These are phyloP conservation scores for Acanthamoeba healyi DNA, from an alignment of 208 protist species.

Conservation along the genomic window DNA sequence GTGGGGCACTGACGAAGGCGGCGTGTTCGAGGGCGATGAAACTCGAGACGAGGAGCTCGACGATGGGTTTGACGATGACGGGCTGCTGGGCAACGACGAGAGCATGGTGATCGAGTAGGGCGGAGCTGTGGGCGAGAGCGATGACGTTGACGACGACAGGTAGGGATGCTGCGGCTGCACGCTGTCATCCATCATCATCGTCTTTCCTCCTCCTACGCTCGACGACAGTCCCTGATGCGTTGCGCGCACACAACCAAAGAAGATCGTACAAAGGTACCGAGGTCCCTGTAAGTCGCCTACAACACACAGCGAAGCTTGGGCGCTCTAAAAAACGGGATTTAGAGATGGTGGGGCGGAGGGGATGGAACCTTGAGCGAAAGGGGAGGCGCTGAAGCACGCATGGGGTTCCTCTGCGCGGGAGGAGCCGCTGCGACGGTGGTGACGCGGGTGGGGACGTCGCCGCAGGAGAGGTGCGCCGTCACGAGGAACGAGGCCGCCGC, in stretches of 20 bases:
- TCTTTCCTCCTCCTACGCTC: background rate
- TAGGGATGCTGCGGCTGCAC: constrained; percentile 50
- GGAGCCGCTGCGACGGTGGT: background rate
- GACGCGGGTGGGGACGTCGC: background rate
- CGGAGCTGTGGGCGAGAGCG: background rate
- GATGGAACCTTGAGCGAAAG: constrained; percentile 29
- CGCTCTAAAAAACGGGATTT: background rate
- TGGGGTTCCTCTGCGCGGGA: background rate
- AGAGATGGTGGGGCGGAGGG: background rate
- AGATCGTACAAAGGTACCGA: background rate
- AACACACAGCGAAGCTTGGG: no score
- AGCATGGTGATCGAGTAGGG: background rate
- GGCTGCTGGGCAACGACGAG: background rate
- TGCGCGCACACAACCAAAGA: background rate
- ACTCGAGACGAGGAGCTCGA: background rate
- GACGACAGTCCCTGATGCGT: background rate
- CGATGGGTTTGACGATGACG: constrained; percentile 4
- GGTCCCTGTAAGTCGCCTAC: no score
- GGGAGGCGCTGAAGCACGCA: constrained; percentile 10
- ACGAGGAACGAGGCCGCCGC: constrained; percentile 35
- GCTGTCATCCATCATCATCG: background rate
- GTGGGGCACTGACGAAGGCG: constrained; percentile 25
- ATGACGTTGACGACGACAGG: background rate
- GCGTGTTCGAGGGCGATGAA: constrained; percentile 19
- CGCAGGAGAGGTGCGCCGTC: background rate